These are phyloP conservation scores for Colletotrichum eremochloae DNA, from an alignment of 2,329 filamentous ascomycete genomes.

Conservation along the genomic window DNA sequence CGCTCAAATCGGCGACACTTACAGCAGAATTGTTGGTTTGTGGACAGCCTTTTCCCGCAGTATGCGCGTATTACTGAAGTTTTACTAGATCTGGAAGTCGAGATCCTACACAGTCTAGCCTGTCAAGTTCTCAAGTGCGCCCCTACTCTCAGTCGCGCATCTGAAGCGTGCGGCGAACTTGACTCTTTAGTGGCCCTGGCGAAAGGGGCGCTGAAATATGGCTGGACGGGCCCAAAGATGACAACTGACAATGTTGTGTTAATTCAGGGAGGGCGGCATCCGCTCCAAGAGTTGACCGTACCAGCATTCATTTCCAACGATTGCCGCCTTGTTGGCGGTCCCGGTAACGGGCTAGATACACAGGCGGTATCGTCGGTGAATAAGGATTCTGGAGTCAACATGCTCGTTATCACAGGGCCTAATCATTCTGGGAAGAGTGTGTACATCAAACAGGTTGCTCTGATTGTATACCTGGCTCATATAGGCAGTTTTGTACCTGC, in stretches of 20 bases:
- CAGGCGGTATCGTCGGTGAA: constrained; percentile 36
- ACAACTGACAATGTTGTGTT: constrained; percentile 77
- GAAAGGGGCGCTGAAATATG: constrained; percentile 80
- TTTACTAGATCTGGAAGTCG: constrained; percentile 82
- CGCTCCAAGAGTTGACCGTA: constrained; percentile 87
- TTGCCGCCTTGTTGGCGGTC: constrained; percentile 76
- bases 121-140: constrained; percentile 79
- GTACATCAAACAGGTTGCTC: constrained; percentile 91
- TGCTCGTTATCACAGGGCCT: constrained; percentile 88
- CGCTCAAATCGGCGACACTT: constrained; percentile 84
- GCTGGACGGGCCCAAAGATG: constrained; percentile 77
- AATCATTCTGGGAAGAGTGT: constrained; percentile 98
- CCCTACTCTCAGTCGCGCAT: constrained; percentile 74
- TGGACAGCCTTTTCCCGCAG: not conserved
- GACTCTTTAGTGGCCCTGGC: constrained; percentile 88
- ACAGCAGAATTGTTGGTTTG: constrained; percentile 84
- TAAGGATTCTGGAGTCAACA: constrained; percentile 57
- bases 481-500: constrained; percentile 94
- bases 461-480: constrained; percentile 93
- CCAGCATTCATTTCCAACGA: constrained; percentile 87
- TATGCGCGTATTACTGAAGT: constrained; percentile 11
- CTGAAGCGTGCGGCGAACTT: constrained; percentile 86
- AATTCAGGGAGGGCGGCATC: constrained; percentile 85
- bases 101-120: constrained; percentile 84
- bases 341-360: constrained; percentile 46